A percentile compares a stretch with the other conserved stretches of the same genome.
Evolutionary conservation across 108 stramenopile genomes (phyloP).

Genomic region (Schizochytrium sp.): DNA sequence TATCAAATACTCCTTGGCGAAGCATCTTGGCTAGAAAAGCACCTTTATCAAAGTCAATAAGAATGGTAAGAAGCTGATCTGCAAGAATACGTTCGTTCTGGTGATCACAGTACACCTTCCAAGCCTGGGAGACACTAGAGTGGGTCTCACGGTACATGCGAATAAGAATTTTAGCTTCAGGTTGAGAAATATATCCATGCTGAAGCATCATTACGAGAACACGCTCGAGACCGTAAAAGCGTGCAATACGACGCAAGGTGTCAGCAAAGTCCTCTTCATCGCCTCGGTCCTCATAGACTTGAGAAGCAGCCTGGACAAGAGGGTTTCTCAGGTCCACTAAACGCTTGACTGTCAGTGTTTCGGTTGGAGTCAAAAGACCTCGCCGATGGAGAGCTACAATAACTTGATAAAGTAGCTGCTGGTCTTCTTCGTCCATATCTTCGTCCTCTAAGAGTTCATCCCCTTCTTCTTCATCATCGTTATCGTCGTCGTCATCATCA

Average conservation of each 20-base stretch:
- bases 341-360: slow-evolving; percentile 38
- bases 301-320: slow-evolving; percentile 44
- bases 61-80: slow-evolving; percentile 53
- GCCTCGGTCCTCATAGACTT: slow-evolving; percentile 45
- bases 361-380: neutral
- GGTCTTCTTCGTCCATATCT: slow-evolving; percentile 26
- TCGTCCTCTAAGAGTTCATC: slow-evolving; percentile 18
- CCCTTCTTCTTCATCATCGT: neutral
- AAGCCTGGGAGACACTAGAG: slow-evolving; percentile 7
- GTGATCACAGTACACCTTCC: slow-evolving; percentile 54
- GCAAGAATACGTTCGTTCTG: slow-evolving; percentile 48
- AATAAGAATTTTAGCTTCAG: slow-evolving; percentile 3
- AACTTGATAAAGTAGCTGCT: slow-evolving; percentile 48
- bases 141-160: slow-evolving; percentile 20
- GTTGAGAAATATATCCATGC: slow-evolving; percentile 9
- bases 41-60: slow-evolving; percentile 20
- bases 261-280: slow-evolving; percentile 58
- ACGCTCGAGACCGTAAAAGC: slow-evolving; percentile 1
- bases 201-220: slow-evolving; percentile 23
- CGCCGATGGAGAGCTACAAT: slow-evolving; percentile 40
- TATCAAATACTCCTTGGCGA: slow-evolving; percentile 45
- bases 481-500: slow-evolving; percentile 1
- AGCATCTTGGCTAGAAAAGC: slow-evolving; percentile 41
- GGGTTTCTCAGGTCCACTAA: slow-evolving; percentile 40
- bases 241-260: slow-evolving; percentile 29